phyloP scores from a whole-genome alignment of 2,329 filamentous ascomycete species.

The Sporothrix humicola region DNA sequence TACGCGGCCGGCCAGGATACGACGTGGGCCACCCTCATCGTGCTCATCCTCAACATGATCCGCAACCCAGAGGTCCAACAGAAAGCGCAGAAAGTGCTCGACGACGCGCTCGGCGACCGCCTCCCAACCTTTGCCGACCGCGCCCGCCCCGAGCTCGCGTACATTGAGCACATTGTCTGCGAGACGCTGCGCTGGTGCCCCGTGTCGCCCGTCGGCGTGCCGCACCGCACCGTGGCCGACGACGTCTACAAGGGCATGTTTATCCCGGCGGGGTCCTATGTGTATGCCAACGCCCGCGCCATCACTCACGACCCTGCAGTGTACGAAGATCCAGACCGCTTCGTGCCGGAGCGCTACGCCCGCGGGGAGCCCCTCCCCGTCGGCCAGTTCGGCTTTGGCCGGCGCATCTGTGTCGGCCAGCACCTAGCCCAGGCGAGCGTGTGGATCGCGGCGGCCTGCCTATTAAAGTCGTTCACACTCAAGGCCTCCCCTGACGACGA shows the following conservation, averaged over 20 bases:
- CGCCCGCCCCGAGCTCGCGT: conserved; percentile 47
- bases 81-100: conserved; percentile 49
- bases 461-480: conserved; percentile 48
- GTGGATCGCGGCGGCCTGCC: conserved; percentile 49
- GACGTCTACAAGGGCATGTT: conserved; percentile 47
- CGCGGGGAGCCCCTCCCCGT: conserved; percentile 49
- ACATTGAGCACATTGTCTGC: conserved; percentile 51
- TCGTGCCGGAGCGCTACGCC: conserved; percentile 51
- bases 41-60: conserved; percentile 55
- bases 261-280: conserved; percentile 44
- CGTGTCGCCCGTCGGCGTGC: conserved; percentile 46
- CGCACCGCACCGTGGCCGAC: conserved; percentile 51
- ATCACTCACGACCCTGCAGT: conserved; percentile 52
- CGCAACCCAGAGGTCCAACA: conserved; percentile 51
- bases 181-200: conserved; percentile 56
- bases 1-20: conserved; percentile 54
- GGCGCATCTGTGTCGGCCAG: conserved; percentile 54
- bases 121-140: conserved; percentile 49
- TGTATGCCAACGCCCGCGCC: conserved; percentile 53
- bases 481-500: conserved; percentile 38
- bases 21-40: conserved; percentile 49
- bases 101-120: conserved; percentile 50
- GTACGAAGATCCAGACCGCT: conserved; percentile 49
- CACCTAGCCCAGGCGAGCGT: conserved; percentile 51
- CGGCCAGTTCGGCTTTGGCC: conserved; percentile 59